A percentile compares a stretch with the other conserved stretches of the same genome.
phyloP scores from a whole-genome alignment of 176 grass and related monocot species.

The Zea luxurians region DNA sequence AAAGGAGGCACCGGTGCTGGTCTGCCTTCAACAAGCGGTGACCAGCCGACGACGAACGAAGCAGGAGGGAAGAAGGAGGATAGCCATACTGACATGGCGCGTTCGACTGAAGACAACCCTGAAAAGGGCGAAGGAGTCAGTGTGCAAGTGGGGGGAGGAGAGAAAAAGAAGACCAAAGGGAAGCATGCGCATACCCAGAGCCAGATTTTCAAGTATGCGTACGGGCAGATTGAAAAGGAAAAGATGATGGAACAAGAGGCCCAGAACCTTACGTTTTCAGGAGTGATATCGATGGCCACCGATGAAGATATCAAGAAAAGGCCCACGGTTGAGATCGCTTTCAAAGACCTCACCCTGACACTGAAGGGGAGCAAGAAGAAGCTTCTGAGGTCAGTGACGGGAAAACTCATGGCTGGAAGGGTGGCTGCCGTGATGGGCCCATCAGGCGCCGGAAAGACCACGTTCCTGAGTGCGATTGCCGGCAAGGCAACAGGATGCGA shows the following conservation, averaged over 20 bases:
- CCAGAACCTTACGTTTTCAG: slow-evolving; percentile 74
- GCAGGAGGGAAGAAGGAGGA: slow-evolving; percentile 34
- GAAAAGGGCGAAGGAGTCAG: slow-evolving; percentile 63
- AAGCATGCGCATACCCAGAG: slow-evolving; percentile 78
- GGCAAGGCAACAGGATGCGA: slow-evolving; percentile 84
- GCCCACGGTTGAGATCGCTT: slow-evolving; percentile 70
- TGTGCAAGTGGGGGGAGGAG: slow-evolving; percentile 51
- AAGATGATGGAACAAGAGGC: slow-evolving; percentile 77
- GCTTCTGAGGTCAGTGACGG: slow-evolving; percentile 71
- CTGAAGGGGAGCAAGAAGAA: slow-evolving; percentile 89
- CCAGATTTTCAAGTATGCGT: slow-evolving; percentile 94
- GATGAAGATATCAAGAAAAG: slow-evolving; percentile 65
- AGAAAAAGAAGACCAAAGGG: slow-evolving; percentile 68
- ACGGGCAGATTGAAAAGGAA: slow-evolving; percentile 91
- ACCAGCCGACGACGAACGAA: slow-evolving; percentile 29
- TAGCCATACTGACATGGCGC: slow-evolving; percentile 65
- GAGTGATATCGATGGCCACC: slow-evolving; percentile 86
- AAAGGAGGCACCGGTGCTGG: slow-evolving; percentile 20
- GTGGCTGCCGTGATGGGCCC: slow-evolving; percentile 94
- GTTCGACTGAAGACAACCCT: slow-evolving; percentile 60
- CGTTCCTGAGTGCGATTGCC: slow-evolving; percentile 79
- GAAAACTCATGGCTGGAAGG: slow-evolving; percentile 79
- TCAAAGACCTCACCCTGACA: slow-evolving; percentile 80
- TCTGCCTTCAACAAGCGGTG: slow-evolving; percentile 18
- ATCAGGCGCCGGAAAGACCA: slow-evolving; percentile 90